Evolutionary conservation across 495 filamentous ascomycete genomes (phyloP).

Genomic region (Endocarpon pusillum): DNA sequence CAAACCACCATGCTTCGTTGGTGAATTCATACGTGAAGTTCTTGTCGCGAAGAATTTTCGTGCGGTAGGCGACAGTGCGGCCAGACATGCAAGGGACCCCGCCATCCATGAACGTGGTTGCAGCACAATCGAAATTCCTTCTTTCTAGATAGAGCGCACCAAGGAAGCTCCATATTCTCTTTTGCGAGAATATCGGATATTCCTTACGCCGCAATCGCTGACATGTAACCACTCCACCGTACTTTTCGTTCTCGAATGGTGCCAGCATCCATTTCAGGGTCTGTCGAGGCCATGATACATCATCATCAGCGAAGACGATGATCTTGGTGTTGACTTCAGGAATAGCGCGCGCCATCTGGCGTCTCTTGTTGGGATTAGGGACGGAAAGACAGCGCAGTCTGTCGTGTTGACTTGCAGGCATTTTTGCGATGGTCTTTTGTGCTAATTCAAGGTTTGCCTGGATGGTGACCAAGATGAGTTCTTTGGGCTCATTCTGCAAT

Average conservation of each 20-base stretch:
- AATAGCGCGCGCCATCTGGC: constrained; percentile 67
- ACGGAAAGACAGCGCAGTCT: constrained; percentile 35
- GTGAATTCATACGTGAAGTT: constrained; percentile 56
- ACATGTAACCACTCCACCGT: constrained; percentile 70
- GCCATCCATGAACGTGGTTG: constrained; percentile 71
- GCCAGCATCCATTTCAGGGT: constrained; percentile 72
- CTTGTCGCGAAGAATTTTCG: constrained; percentile 60
- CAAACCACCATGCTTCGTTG: constrained; percentile 50
- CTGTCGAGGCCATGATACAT: constrained; percentile 65
- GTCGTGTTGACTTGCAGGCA: constrained; percentile 30
- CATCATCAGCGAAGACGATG: constrained; percentile 73
- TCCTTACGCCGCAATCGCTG: constrained; percentile 56
- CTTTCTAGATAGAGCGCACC: constrained; percentile 70
- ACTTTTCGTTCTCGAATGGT: constrained; percentile 58
- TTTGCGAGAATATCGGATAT: constrained; percentile 34
- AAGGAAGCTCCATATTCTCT: constrained; percentile 58
- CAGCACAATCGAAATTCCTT: constrained; percentile 77
- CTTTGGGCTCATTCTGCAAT: constrained; percentile 34
- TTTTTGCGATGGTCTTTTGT: constrained; percentile 30
- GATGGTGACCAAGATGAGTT: constrained; percentile 47
- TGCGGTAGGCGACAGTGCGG: constrained; percentile 67
- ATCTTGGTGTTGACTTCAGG: constrained; percentile 57
- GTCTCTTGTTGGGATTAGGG: constrained; percentile 59
- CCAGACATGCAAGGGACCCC: constrained; percentile 80
- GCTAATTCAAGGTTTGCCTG: constrained; percentile 41